These are phyloP conservation scores for Croton laevigatus DNA, from an alignment of 441 rosid genomes.

Conservation along the genomic window DNA sequence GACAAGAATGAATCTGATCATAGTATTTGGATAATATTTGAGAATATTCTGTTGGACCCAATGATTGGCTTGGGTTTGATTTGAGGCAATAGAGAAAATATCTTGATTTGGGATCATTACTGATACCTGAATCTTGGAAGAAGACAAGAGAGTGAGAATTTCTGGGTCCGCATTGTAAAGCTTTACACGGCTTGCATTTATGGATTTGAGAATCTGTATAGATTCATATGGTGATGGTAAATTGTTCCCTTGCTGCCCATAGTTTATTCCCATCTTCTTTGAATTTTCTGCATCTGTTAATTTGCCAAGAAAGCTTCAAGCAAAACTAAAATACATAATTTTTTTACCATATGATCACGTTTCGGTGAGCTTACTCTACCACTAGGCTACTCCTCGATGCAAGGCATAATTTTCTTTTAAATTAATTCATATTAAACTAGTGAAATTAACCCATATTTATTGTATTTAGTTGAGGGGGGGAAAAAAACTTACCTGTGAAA, in stretches of 20 bases:
- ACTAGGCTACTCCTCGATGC: no score
- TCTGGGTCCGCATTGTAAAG: constrained; percentile 68
- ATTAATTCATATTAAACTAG: neutral
- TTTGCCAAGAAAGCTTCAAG: neutral
- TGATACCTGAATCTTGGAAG: constrained; percentile 53
- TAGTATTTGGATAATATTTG: constrained; percentile 54
- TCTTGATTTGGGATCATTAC: constrained; percentile 62
- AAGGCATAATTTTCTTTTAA: no score
- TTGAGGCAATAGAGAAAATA: constrained; percentile 42
- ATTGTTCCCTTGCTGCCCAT: constrained; percentile 67
- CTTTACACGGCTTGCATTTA: constrained; percentile 55
- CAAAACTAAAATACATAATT: neutral
- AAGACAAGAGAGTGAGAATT: constrained; percentile 49
- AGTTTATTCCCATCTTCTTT: constrained; percentile 65
- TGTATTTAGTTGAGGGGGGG: neutral
- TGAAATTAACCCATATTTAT: no score
- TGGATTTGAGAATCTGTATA: constrained; percentile 46
- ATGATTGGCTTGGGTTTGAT: constrained; percentile 45
- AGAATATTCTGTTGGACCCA: constrained; percentile 68
- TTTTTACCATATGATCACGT: no score
- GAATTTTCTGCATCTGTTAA: constrained; percentile 35
- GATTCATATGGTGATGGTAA: constrained; percentile 61
- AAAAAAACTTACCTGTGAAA: constrained; percentile 30
- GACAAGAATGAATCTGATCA: constrained; percentile 54
- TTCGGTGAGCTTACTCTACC: neutral